phyloP scores from a whole-genome alignment of 148 eudicot genomes.

The Rhododendron ovatum region DNA sequence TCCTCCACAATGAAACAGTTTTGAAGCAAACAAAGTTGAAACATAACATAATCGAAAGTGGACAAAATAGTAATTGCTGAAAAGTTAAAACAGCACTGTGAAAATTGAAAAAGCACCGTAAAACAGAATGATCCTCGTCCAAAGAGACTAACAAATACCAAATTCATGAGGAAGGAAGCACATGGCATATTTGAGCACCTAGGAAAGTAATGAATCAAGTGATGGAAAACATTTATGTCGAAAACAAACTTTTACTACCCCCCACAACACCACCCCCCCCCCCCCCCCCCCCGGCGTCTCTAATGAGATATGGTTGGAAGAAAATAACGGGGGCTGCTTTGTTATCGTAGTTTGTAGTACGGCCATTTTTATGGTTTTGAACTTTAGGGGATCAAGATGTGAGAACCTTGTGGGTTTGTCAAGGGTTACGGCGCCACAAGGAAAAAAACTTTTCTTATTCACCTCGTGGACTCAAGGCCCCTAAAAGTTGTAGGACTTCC shows the following conservation, averaged over 20 bases:
- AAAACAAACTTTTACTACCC: neutral
- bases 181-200: neutral
- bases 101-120: neutral
- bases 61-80: neutral
- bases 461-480: neutral
- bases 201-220: neutral
- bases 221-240: neutral
- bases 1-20: neutral
- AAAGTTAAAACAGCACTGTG: neutral
- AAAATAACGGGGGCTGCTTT: neutral
- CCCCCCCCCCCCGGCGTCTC: neutral
- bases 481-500: no score
- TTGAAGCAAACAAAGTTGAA: neutral
- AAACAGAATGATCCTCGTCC: neutral
- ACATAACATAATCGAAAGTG: neutral
- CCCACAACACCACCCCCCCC: no score
- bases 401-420: neutral
- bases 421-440: neutral
- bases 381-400: neutral
- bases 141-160: neutral
- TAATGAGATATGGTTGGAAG: neutral
- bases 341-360: neutral
- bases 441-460: no score
- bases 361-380: neutral
- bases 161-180: neutral